These are phyloP conservation scores for Pachyrhizus erosus DNA, from an alignment of 306 rosid genomes.

Conservation along the genomic window DNA sequence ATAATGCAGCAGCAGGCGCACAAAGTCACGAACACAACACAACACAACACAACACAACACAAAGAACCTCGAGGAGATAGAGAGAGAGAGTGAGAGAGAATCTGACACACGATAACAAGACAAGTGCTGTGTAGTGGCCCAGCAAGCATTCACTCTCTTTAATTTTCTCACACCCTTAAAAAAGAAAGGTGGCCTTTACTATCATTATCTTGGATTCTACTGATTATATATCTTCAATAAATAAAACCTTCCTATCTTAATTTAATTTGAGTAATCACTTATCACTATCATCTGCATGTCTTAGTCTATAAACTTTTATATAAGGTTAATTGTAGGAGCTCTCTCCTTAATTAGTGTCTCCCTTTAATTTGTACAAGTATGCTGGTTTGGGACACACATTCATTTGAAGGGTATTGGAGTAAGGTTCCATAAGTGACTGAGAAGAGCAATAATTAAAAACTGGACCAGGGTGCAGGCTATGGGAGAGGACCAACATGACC, in stretches of 20 bases:
- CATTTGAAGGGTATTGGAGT: constrained; percentile 37
- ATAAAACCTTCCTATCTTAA: constrained; percentile 29
- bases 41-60: constrained; percentile 30
- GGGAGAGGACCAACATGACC: constrained; percentile 77
- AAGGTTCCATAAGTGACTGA: constrained; percentile 52
- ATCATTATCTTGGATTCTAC: constrained; percentile 25
- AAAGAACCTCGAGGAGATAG: constrained; percentile 22
- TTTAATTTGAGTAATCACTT: background rate
- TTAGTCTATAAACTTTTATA: background rate
- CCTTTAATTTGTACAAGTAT: background rate
- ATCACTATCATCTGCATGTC: constrained; percentile 14
- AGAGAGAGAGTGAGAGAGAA: constrained; percentile 42
- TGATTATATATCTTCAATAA: background rate
- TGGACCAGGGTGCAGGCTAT: constrained; percentile 73
- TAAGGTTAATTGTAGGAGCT: constrained; percentile 38
- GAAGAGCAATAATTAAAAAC: constrained; percentile 69
- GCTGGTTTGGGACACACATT: constrained; percentile 45
- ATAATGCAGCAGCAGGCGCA: constrained; percentile 57
- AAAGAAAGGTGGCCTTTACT: constrained; percentile 17
- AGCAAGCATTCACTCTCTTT: constrained; percentile 63
- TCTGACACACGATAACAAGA: constrained; percentile 62
- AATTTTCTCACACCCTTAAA: constrained; percentile 35
- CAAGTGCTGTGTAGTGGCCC: constrained; percentile 62
- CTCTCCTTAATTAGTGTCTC: constrained; percentile 29
- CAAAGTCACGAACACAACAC: too few species aligned